Base-by-base conservation (phyloP, 2,329 filamentous ascomycete genomes). In the Cytospora paraplurivora region DNA sequence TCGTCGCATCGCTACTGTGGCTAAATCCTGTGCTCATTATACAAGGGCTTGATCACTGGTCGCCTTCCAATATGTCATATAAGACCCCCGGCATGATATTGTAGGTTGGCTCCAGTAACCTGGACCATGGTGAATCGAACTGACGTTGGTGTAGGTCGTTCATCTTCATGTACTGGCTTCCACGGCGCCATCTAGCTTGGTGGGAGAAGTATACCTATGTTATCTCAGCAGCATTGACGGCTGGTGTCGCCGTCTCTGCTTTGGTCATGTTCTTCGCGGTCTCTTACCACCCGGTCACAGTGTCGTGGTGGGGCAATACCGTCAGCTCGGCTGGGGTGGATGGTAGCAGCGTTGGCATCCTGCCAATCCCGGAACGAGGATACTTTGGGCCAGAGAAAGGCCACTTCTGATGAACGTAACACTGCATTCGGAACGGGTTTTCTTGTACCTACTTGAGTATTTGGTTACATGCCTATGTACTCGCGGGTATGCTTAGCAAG, bases 121-220 rank as follows among this genome's bases (percentile, higher is more conserved):
- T 4, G 1, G 12, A 12, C 4, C 7, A 21, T 13, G 12, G 12
- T 1, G 37, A 6, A 2, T 2, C 4, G 13, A n/a, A 37, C 60
- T 63, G 21, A 63, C 17, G 21, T 11, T 55, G 12, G 15, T 17
- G 19, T 12, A 64, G 62, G 35, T 73, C 72, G 1, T 77, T 73
- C 58, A 67, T 79, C 61, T 79, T 79, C 72, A 79, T 79, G 78
- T 77, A 77, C 68, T 77, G 74, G 70, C 67, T 81, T 1, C 75
- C 75, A 1, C 69, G 75, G 15, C 73, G 75, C 60, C 70, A 72
- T 13, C 67, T 77, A 55, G 77, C 77, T 1, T 80, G 77, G 76
- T 78, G 76, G 76, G 69, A 74, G 57, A 75, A 78, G 72, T 78
- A 78, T 69, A 78, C 77, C 67, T 79, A 77, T 67, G 71, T 76